Evolutionary conservation across 176 grass and related monocot genomes (phyloP).

Genomic region (Raddia distichophylla): DNA sequence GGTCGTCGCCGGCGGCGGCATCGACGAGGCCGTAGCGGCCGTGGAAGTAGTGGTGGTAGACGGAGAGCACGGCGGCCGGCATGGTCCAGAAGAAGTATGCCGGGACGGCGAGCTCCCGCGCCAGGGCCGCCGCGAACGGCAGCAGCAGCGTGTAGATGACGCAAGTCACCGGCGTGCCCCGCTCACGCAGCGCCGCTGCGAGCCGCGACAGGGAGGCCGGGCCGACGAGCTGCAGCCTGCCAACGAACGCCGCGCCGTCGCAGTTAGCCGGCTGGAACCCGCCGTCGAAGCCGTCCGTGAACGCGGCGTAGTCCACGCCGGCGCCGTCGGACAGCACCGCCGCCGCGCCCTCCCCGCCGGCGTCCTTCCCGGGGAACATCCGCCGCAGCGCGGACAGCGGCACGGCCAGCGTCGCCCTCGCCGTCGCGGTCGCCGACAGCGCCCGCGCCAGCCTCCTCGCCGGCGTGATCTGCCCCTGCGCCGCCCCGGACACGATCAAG

Average conservation of each 20-base stretch:
- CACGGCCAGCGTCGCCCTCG: conserved; percentile 23
- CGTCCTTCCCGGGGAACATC: conserved; percentile 36
- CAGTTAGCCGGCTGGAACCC: conserved; percentile 33
- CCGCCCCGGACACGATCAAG: conserved; percentile 32
- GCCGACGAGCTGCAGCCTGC: neutral
- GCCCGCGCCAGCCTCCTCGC: conserved; percentile 19
- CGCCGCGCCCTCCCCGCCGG: neutral
- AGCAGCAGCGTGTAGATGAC: conserved; percentile 40
- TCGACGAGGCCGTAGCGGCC: conserved; percentile 4
- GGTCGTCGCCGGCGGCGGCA: conserved; percentile 23
- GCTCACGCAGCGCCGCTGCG: neutral
- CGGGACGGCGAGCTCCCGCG: conserved; percentile 26
- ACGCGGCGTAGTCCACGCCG: conserved; percentile 29
- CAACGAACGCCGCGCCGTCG: conserved; percentile 30
- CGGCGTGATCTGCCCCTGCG: conserved; percentile 52
- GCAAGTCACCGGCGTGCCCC: conserved; percentile 28
- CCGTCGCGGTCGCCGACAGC: neutral
- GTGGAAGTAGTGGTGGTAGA: conserved; percentile 42
- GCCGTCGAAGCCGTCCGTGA: conserved; percentile 28
- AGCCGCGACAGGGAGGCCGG: conserved; percentile 27
- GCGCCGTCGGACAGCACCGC: neutral
- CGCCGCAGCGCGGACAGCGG: conserved; percentile 17
- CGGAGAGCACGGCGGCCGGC: conserved; percentile 36
- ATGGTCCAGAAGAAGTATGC: conserved; percentile 47
- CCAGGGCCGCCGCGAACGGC: conserved; percentile 39